Conservation (phyloP, 2,329 filamentous ascomycete species). For the Macrophomina phaseolina region DNA sequence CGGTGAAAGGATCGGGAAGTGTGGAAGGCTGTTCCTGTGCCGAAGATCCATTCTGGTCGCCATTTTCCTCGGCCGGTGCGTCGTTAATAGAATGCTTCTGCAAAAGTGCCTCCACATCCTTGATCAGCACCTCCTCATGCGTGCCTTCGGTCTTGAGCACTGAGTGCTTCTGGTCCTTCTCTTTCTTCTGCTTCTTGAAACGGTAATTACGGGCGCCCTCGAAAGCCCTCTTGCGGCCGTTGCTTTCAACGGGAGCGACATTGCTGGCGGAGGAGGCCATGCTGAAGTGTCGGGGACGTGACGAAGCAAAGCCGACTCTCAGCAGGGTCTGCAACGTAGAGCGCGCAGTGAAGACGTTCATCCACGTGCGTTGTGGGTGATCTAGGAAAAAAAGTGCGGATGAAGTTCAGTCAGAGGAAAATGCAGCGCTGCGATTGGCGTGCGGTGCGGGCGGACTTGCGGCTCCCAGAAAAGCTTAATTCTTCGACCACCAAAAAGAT, state of each 20-base stretch:
- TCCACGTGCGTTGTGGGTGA: not conserved
- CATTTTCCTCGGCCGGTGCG: constrained; percentile 28
- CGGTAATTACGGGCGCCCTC: constrained; percentile 45
- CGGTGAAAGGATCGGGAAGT: constrained; percentile 27
- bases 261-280: constrained; percentile 44
- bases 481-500: constrained; percentile 19
- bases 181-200: constrained; percentile 53
- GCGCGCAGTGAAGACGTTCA: constrained; percentile 20
- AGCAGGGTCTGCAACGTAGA: not conserved
- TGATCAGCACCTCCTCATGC: constrained; percentile 56
- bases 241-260: constrained; percentile 39
- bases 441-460: constrained; percentile 11
- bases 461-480: constrained; percentile 24
- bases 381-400: constrained; percentile 8
- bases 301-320: not conserved
- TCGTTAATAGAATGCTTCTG: constrained; percentile 38
- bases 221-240: constrained; percentile 41
- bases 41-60: constrained; percentile 12
- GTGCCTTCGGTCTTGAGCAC: constrained; percentile 50
- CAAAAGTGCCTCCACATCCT: constrained; percentile 52
- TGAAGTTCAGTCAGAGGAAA: constrained; percentile 16
- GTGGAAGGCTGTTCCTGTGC: not conserved
- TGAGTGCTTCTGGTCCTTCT: constrained; percentile 42
- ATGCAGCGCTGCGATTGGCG: constrained; percentile 12
- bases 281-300: constrained; percentile 29